phyloP scores from a whole-genome alignment of 176 grass and related monocot genomes.

The Oryza longistaminata region DNA sequence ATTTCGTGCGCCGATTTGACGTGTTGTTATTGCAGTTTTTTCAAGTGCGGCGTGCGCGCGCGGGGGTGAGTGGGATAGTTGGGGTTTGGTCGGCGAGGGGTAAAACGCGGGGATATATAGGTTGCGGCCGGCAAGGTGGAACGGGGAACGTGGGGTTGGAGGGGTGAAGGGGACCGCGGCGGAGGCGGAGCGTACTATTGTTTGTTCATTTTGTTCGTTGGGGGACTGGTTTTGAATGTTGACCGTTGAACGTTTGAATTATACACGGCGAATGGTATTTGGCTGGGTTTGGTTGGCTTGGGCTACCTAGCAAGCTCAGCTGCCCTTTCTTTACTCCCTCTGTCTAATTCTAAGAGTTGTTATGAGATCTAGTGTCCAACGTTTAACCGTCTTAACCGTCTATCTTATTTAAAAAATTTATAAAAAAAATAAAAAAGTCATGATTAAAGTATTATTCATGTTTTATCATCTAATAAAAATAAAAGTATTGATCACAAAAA shows the following conservation, averaged over 20 bases:
- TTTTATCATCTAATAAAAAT: too few species aligned
- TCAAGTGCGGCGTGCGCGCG: not conserved
- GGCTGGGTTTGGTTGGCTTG: too few species aligned
- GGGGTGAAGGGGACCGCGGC: not conserved
- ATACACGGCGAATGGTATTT: not conserved
- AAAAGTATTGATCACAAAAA: too few species aligned
- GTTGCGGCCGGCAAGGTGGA: conserved; percentile 38
- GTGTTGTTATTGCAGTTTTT: not conserved
- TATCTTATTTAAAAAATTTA: too few species aligned
- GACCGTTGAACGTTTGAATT: conserved; percentile 83
- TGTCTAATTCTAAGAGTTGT: too few species aligned
- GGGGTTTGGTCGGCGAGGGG: conserved; percentile 1
- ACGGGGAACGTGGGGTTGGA: not conserved
- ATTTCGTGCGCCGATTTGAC: conserved; percentile 2
- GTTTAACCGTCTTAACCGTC: too few species aligned
- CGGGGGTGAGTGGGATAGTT: not conserved
- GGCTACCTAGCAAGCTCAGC: not conserved
- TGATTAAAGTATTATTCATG: too few species aligned
- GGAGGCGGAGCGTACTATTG: not conserved
- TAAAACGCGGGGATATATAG: conserved; percentile 30
- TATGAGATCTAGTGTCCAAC: too few species aligned
- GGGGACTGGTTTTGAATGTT: conserved; percentile 65
- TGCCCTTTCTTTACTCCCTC: not conserved
- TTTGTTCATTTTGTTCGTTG: conserved; percentile 10
- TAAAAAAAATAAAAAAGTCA: too few species aligned